Base-by-base conservation (phyloP, 768 basidiomycete species). In the Amyloporia xantha region DNA sequence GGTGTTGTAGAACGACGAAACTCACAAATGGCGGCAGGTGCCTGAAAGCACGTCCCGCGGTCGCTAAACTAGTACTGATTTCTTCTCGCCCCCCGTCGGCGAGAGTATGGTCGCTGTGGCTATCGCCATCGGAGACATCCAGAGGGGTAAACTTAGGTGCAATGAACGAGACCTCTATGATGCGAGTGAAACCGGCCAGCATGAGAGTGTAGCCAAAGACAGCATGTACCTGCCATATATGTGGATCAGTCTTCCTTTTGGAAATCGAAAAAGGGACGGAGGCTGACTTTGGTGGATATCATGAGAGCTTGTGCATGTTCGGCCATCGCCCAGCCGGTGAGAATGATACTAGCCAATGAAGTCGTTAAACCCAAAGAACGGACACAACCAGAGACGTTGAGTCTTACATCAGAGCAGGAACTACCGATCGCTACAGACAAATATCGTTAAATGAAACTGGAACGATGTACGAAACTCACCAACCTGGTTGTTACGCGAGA, bases 311-410 rank as follows among this genome's bases (percentile, higher is more conserved):
- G 93, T 0, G 79, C 79, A 55, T 96, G 93, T 38, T 89, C 82
- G 0, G 87, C 86, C 88, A 96, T 94, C 0, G 85, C 92, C 84
- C 88, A 95, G 5, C 94, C 94, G 0, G 94, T 96, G 50, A 96
- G 71, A 50, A 91, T 82, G 54, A 94, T 84, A 41, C 86, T 91
- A 51, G 28, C 35, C 12, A 51, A 4, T 5, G 26, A n/a, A n/a
- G n/a, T n/a, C n/a, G n/a, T n/a, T n/a, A n/a, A n/a, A n/a, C n/a
- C n/a, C n/a, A 27, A 24, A 13, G 20, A 26, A 38, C 23, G 3
- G 52, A 43, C 10, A 33, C 17, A 27, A 30, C 4, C 4, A 12
- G 19, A 5, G 44, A 35, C 4, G 7, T 24, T 11, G 10, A 4
- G 35, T 65, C 79, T 58, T 50, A 92, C 89, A 93, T 88, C 25